Conservation (phyloP, 345 rosid species). For the Pseudoturritis turrita region DNA sequence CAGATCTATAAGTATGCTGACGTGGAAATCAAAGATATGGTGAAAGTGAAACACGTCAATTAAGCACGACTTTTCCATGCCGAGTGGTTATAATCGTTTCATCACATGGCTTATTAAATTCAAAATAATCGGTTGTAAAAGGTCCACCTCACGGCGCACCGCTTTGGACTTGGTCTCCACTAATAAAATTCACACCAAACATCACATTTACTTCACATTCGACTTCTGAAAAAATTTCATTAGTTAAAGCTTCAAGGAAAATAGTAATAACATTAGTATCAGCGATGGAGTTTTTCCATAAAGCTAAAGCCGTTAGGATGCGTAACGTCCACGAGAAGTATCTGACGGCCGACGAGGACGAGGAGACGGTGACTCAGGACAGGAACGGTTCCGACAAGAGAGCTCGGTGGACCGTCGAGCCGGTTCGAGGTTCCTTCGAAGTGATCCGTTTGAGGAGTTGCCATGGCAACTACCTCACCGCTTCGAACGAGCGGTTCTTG, state of each 20-base stretch:
- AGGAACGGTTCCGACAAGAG: slow-evolving; percentile 60
- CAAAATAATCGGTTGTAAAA: neutral
- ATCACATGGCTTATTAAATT: slow-evolving; percentile 9
- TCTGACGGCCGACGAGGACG: slow-evolving; percentile 65
- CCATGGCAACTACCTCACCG: slow-evolving; percentile 68
- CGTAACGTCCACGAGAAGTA: slow-evolving; percentile 72
- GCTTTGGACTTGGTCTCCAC: slow-evolving; percentile 13
- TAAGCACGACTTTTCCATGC: neutral
- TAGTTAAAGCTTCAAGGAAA: neutral
- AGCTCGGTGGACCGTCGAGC: slow-evolving; percentile 68
- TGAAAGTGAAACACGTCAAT: slow-evolving; percentile 26
- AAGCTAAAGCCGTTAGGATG: slow-evolving; percentile 74
- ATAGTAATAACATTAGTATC: neutral
- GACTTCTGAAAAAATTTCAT: neutral
- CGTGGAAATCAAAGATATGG: neutral
- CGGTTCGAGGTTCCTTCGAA: slow-evolving; percentile 43
- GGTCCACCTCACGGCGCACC: slow-evolving; percentile 21
- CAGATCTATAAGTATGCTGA: slow-evolving; percentile 9
- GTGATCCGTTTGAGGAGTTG: slow-evolving; percentile 62
- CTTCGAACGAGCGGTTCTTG: slow-evolving; percentile 67
- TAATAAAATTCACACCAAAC: neutral
- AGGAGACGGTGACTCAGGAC: slow-evolving; percentile 64
- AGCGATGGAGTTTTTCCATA: slow-evolving; percentile 66
- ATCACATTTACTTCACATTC: neutral
- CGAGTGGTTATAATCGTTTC: neutral